Base-by-base conservation (phyloP, 1,139 yeast genomes). In the Yamadazyma jaroonii region DNA sequence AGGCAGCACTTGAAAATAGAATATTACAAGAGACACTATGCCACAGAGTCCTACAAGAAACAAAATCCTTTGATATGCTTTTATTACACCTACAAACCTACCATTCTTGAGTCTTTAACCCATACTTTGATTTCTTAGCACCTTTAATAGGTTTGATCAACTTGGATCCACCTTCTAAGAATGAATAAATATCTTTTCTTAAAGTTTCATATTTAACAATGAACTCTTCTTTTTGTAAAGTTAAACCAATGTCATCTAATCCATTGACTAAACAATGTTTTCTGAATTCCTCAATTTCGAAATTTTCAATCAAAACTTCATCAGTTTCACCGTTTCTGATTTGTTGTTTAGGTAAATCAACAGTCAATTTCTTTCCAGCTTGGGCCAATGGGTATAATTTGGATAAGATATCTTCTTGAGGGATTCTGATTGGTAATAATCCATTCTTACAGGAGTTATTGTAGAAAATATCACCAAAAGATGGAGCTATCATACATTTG, bases 381-480 rank as follows among this genome's bases (percentile, higher is more conserved):
- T 74, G 69, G 23, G 96, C 96, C 38, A 85, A 62, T 37, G 97
- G 96, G 46, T 82, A 72, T 38, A 92, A 74, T 63, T 85, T 87
- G 38, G 70, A 72, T 32, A 65, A 56, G 48, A 92, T 92, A 11
- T 77, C 72, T 25, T 83, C 84, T 53, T 83, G 90, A 20, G 90
- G 84, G 17, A 90, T 60, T 67, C 96, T 81, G 53, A 92, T 87
- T 43, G 97, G 97, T 49, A 92, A 72, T 61, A 92, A 74, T 35
- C 96, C 97, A 64, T 92, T 92, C 72, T 92, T 92, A 73, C 85
- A 86, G 36, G 97, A 89, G 72, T 92, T 92, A 71, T 86, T 92
- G 79, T 87, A 90, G 74, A 92, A 92, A 54, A 92, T 92, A 64
- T 92, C 98, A 60, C 98, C 98, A 54, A 90, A 92, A 1, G 97